A percentile compares a stretch with the other conserved stretches of the same genome.
These are phyloP conservation scores for Epichloe aotearoae DNA, from an alignment of 2,329 filamentous ascomycete species.

Conservation along the genomic window DNA sequence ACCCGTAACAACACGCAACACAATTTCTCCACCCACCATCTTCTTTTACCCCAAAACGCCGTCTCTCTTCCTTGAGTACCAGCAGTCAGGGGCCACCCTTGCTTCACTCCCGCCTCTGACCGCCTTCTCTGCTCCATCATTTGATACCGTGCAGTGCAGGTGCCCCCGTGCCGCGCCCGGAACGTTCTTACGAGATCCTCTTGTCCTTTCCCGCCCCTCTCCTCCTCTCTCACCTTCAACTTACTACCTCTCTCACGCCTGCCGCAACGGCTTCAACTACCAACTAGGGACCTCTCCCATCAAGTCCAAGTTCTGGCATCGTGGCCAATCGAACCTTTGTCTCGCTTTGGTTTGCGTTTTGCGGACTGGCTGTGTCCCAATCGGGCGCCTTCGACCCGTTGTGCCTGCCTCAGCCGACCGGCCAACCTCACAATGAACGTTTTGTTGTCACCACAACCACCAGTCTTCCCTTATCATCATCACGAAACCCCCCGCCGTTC, in stretches of 20 bases:
- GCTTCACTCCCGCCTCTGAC: background rate
- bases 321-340: background rate
- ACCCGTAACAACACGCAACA: no score
- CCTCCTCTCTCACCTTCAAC: background rate
- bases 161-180: background rate
- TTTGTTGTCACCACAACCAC: constrained; percentile 46
- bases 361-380: background rate
- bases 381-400: background rate
- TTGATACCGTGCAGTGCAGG: background rate
- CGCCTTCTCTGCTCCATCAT: background rate
- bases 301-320: no score
- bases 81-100: background rate
- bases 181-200: no score
- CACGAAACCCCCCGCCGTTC: constrained; percentile 43
- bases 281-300: background rate
- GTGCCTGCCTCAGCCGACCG: background rate
- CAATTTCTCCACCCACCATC: no score
- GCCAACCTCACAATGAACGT: constrained; percentile 41
- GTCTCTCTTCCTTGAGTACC: no score
- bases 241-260: no score
- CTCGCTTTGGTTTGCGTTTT: background rate
- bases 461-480: constrained; percentile 41
- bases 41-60: no score
- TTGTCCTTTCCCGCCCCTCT: background rate
- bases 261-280: background rate